These are phyloP conservation scores for Rhodotorula toruloides DNA, from an alignment of 768 basidiomycete genomes.

Conservation along the genomic window DNA sequence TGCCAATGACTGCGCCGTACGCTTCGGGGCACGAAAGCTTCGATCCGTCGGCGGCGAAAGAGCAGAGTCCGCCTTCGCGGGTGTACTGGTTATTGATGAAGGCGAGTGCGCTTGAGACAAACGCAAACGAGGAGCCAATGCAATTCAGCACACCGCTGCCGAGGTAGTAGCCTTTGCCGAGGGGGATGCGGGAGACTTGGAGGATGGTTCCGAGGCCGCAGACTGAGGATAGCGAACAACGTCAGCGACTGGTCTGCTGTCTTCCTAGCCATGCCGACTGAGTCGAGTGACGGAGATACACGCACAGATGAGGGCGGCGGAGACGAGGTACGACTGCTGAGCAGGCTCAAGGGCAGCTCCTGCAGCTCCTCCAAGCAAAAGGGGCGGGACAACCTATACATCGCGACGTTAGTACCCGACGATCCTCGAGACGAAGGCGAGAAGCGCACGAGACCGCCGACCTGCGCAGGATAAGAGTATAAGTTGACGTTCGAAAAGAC, in stretches of 20 bases:
- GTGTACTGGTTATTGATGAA: constrained; percentile 17
- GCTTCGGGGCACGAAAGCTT: constrained; percentile 40
- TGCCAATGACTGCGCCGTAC: constrained; percentile 41
- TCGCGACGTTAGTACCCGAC: constrained; percentile 44
- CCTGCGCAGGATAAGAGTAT: background rate
- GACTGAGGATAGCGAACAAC: too few relatives aligned
- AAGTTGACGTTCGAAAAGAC: background rate
- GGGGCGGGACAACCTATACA: constrained; percentile 59
- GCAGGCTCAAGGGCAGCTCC: constrained; percentile 50
- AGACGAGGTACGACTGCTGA: constrained; percentile 70
- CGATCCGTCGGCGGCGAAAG: constrained; percentile 33
- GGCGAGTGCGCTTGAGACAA: constrained; percentile 1
- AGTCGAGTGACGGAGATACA: constrained; percentile 42
- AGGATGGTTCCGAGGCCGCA: constrained; percentile 50
- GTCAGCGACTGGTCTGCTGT: background rate
- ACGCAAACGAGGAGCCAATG: background rate
- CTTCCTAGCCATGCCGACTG: background rate
- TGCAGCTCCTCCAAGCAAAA: constrained; percentile 54
- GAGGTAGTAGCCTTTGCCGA: constrained; percentile 44
- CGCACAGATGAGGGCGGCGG: constrained; percentile 71
- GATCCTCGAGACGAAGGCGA: constrained; percentile 61
- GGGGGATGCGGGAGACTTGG: constrained; percentile 57
- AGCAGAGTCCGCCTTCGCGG: constrained; percentile 38
- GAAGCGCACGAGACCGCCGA: constrained; percentile 69
- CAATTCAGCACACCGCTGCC: constrained; percentile 63